phyloP scores from a whole-genome alignment of 2,329 filamentous ascomycete species.

The Grosmannia serpens region DNA sequence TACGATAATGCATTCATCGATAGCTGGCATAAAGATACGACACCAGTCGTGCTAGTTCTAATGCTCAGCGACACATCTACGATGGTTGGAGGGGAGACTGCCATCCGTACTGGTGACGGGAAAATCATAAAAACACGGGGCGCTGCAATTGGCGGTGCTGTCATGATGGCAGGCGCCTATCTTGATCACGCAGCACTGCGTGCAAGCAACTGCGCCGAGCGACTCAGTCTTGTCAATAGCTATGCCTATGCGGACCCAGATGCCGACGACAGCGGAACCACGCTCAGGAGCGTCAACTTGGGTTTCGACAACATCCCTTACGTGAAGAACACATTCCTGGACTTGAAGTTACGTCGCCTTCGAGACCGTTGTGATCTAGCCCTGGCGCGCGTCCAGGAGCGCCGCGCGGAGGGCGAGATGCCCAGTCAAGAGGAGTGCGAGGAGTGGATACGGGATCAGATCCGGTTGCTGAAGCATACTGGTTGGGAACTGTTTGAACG shows the following conservation, averaged over 20 bases:
- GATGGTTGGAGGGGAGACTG: conserved; percentile 10
- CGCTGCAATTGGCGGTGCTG: conserved; percentile 7
- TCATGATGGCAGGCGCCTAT: conserved; percentile 10
- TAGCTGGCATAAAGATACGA: conserved; percentile 11
- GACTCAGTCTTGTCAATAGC: conserved; percentile 10
- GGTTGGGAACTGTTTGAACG: conserved; percentile 8
- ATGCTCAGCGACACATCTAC: conserved; percentile 12
- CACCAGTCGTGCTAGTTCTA: conserved; percentile 6
- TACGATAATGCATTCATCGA: conserved; percentile 4
- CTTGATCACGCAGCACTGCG: conserved; percentile 10
- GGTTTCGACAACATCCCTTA: conserved; percentile 5
- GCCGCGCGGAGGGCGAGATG: neutral
- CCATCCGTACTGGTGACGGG: conserved; percentile 5
- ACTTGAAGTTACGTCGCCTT: conserved; percentile 6
- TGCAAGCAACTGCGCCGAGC: conserved; percentile 10
- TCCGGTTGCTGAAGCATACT: conserved; percentile 4
- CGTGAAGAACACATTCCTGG: conserved; percentile 8
- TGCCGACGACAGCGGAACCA: conserved; percentile 8
- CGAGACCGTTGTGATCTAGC: conserved; percentile 7
- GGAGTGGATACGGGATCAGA: conserved; percentile 9
- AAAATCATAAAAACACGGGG: conserved; percentile 8
- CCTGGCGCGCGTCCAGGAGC: conserved; percentile 3
- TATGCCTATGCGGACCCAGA: conserved; percentile 10
- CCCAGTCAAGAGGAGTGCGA: conserved; percentile 4
- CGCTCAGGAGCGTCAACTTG: conserved; percentile 7